These are phyloP conservation scores for Leishmania turanica DNA, from an alignment of 208 protist species.

Conservation along the genomic window DNA sequence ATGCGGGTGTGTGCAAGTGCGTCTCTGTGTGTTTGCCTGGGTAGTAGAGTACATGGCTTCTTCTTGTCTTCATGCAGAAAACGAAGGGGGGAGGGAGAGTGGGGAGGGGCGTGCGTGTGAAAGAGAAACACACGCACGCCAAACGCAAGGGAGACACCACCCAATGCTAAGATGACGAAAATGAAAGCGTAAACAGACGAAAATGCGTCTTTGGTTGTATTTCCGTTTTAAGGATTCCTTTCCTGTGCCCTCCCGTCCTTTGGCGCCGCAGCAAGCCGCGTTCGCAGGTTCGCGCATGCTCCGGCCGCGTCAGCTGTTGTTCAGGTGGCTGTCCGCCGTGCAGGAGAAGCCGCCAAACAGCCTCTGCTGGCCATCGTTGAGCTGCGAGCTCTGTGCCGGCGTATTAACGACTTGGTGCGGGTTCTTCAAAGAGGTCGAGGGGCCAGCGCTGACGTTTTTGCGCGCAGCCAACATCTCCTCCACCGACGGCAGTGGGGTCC, in stretches of 20 bases:
- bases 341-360: conserved; percentile 92
- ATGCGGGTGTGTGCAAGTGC: background rate
- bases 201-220: background rate
- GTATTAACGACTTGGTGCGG: conserved; percentile 87
- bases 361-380: conserved; percentile 88
- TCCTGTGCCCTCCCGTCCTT: background rate
- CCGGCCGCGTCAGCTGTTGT: conserved; percentile 20
- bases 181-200: background rate
- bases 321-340: conserved; percentile 87
- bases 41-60: background rate
- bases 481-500: conserved; percentile 77
- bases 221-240: too few relatives aligned
- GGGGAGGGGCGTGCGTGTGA: background rate
- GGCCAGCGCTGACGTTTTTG: conserved; percentile 27
- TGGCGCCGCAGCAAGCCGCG: background rate
- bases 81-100: background rate
- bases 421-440: conserved; percentile 44
- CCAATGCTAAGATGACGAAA: background rate
- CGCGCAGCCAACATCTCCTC: conserved; percentile 81
- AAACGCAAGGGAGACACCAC: background rate
- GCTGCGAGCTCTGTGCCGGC: conserved; percentile 74
- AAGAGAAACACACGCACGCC: background rate
- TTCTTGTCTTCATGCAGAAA: background rate
- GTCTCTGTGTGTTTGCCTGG: background rate
- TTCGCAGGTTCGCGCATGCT: background rate